A percentile compares a stretch with the other conserved stretches of the same genome.
phyloP scores from a whole-genome alignment of 2,329 filamentous ascomycete genomes.

The Chaetomiaceae sp. region DNA sequence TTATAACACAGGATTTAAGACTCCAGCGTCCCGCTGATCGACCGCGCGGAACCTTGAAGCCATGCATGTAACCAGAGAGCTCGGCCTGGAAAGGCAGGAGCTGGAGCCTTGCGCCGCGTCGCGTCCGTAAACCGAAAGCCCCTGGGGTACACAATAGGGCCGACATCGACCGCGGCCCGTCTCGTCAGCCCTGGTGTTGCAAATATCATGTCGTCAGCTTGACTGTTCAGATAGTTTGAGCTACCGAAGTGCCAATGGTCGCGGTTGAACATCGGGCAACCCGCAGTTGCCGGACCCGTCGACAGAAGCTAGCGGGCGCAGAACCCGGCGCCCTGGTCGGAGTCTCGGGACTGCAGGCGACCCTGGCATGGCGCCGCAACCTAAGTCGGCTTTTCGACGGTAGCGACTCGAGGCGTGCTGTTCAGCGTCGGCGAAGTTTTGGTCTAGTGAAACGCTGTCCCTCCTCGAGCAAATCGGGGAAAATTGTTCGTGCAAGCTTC shows the following conservation, averaged over 20 bases:
- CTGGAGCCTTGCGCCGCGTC: neutral
- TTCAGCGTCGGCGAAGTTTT: neutral
- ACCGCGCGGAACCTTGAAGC: too few species aligned
- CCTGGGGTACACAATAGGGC: neutral
- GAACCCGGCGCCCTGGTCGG: conserved; percentile 12
- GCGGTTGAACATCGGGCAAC: conserved; percentile 13
- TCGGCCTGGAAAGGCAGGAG: neutral
- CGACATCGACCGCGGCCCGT: neutral
- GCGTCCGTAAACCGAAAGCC: too few species aligned
- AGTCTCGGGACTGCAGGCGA: conserved; percentile 2
- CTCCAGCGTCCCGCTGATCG: too few species aligned
- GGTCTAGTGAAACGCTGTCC: neutral
- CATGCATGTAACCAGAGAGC: neutral
- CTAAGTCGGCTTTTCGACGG: too few species aligned
- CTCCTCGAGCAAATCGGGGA: conserved; percentile 19
- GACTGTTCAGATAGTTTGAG: neutral
- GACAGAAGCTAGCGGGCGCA: conserved; percentile 11
- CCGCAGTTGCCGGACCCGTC: conserved; percentile 1
- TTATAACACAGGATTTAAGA: too few species aligned
- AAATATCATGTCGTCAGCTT: too few species aligned
- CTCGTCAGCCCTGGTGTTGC: neutral
- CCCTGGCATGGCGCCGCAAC: neutral
- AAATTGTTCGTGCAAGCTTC: conserved; percentile 7
- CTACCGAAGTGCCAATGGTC: neutral
- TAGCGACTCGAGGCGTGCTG: too few species aligned